phyloP scores from a whole-genome alignment of 208 protist species.

The Trypanosoma rangeli region DNA sequence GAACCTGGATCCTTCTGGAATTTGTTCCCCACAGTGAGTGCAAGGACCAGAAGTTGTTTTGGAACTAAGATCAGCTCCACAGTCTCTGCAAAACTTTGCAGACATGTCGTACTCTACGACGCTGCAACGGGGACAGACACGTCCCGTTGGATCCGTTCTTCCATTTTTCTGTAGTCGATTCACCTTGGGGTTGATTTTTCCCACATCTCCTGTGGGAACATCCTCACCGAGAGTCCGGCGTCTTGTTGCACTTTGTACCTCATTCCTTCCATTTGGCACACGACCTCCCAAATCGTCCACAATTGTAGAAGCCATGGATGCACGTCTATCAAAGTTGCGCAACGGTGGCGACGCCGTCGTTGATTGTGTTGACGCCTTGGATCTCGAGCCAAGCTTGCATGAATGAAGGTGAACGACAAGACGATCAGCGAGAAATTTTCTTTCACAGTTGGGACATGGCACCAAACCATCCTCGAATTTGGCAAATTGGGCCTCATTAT shows the following conservation, averaged over 20 bases:
- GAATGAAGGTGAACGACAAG: conserved; percentile 88
- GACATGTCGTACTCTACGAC: conserved; percentile 73
- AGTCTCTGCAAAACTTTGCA: conserved; percentile 86
- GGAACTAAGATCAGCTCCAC: conserved; percentile 50
- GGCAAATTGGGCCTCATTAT: conserved; percentile 84
- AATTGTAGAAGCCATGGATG: not conserved
- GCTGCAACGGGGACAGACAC: conserved; percentile 55
- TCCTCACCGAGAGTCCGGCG: not conserved
- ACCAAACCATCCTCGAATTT: conserved; percentile 89
- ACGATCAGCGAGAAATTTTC: conserved; percentile 88
- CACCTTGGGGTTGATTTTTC: conserved; percentile 38
- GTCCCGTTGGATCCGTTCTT: conserved; percentile 32
- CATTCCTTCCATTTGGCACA: not conserved
- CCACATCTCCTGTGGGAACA: not conserved
- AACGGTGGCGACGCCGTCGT: not conserved
- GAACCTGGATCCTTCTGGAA: conserved; percentile 78
- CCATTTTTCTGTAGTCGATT: conserved; percentile 53
- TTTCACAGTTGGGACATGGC: conserved; percentile 87
- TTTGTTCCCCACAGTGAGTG: conserved; percentile 56
- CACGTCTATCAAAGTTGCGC: not conserved
- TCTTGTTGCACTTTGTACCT: not conserved
- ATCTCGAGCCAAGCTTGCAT: conserved; percentile 74
- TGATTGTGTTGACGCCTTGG: conserved; percentile 33
- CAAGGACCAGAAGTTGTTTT: conserved; percentile 50
- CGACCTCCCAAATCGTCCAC: not conserved